phyloP scores from a whole-genome alignment of 176 grass and related monocot species.

The Saccharum spontaneum region DNA sequence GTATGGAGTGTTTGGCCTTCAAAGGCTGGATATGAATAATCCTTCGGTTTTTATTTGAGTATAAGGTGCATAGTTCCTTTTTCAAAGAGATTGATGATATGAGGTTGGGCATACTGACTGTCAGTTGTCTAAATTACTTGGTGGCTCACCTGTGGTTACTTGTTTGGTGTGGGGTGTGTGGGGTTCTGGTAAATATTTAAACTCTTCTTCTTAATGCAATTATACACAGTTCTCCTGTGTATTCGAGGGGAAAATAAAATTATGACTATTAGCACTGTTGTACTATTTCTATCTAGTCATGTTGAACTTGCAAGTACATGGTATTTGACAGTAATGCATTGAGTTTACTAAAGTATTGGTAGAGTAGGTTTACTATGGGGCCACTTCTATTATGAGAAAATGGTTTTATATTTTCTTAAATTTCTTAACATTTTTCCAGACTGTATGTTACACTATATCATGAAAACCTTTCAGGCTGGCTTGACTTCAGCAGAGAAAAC shows the following conservation, averaged over 20 bases:
- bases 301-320: not conserved
- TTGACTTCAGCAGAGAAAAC: constrained; percentile 72
- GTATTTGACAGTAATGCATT: not conserved
- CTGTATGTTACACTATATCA: not conserved
- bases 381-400: not conserved
- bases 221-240: not conserved
- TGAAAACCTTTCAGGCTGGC: constrained; percentile 59
- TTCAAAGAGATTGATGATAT: not conserved
- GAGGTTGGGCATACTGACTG: not conserved
- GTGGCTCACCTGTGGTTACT: not conserved
- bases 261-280: not conserved
- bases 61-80: no score
- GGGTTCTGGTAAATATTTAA: not conserved
- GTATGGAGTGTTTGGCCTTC: not conserved
- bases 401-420: not conserved
- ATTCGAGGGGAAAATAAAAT: not conserved
- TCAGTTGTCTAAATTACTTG: not conserved
- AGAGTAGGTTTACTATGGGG: not conserved
- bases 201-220: not conserved
- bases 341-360: not conserved
- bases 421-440: not conserved
- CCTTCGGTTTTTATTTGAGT: not conserved
- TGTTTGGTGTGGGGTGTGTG: not conserved
- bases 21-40: not conserved
- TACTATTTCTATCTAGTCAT: not conserved